phyloP scores from a whole-genome alignment of 257 asterid species.

The Ocimum tenuiflorum region DNA sequence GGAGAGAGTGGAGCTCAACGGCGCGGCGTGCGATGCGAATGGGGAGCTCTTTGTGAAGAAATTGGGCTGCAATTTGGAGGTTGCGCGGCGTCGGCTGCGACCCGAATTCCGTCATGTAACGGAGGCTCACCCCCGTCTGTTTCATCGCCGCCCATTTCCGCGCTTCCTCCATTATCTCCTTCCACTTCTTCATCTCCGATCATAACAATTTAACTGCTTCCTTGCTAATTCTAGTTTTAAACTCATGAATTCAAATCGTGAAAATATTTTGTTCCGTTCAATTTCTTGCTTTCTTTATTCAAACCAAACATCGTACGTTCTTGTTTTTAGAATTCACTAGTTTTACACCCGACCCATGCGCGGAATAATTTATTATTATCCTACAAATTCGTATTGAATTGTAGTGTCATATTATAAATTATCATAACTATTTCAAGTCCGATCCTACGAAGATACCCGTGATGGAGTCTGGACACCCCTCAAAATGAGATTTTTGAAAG shows the following conservation, averaged over 20 bases:
- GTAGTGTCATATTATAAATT: too few species aligned
- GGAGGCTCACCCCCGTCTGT: slow-evolving; percentile 81
- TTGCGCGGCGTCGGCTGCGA: slow-evolving; percentile 58
- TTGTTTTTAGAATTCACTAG: too few species aligned
- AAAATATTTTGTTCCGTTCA: background rate
- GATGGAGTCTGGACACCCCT: too few species aligned
- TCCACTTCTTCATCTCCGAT: slow-evolving; percentile 48
- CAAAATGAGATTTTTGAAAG: too few species aligned
- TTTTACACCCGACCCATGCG: too few species aligned
- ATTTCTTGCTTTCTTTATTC: background rate
- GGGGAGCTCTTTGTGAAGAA: slow-evolving; percentile 79
- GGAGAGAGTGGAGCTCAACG: slow-evolving; percentile 73
- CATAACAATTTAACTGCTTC: slow-evolving; percentile 14
- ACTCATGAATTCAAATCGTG: background rate
- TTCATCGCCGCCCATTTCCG: slow-evolving; percentile 72
- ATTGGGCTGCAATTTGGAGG: slow-evolving; percentile 73
- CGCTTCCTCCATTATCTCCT: slow-evolving; percentile 52
- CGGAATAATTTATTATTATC: slow-evolving; percentile 1
- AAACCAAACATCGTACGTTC: background rate
- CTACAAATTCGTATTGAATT: too few species aligned
- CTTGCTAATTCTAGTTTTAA: background rate
- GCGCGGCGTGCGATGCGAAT: slow-evolving; percentile 85
- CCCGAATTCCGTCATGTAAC: slow-evolving; percentile 94
- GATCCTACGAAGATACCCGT: too few species aligned
- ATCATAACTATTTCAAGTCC: too few species aligned